phyloP scores from a whole-genome alignment of 306 rosid genomes.

The Prunus salicina region DNA sequence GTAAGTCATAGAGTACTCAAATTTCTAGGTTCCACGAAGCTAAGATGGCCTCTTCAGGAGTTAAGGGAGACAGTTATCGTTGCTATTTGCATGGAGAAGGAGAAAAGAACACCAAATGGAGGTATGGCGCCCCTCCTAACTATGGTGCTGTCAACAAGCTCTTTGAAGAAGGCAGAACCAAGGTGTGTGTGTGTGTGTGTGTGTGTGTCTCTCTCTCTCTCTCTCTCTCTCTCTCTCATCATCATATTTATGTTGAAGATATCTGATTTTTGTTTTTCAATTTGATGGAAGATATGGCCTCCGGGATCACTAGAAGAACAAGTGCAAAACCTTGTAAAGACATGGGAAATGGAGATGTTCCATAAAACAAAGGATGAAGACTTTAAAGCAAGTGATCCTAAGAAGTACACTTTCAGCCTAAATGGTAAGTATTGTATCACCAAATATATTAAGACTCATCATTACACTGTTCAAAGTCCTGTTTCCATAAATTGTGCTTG shows the following conservation, averaged over 20 bases:
- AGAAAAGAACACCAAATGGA: constrained; percentile 60
- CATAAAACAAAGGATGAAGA: constrained; percentile 36
- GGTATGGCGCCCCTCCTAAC: constrained; percentile 48
- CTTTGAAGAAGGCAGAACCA: constrained; percentile 62
- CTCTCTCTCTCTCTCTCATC: not conserved
- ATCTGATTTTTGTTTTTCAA: not conserved
- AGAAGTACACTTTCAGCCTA: constrained; percentile 40
- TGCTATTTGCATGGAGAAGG: constrained; percentile 35
- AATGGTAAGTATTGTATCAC: constrained; percentile 38
- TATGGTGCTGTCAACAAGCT: constrained; percentile 57
- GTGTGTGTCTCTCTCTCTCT: not conserved
- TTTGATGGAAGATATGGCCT: constrained; percentile 52
- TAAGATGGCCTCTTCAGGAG: constrained; percentile 31
- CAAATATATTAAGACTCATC: too few relatives aligned
- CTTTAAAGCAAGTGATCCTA: constrained; percentile 43
- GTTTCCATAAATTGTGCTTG: not conserved
- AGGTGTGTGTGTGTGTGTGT: constrained; percentile 13
- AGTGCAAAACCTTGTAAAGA: constrained; percentile 55
- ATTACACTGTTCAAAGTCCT: too few relatives aligned
- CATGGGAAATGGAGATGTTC: constrained; percentile 64
- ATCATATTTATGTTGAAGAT: not conserved
- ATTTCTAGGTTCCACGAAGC: not conserved
- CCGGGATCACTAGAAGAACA: constrained; percentile 55
- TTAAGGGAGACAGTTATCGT: constrained; percentile 46
- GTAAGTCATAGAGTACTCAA: too few relatives aligned